phyloP scores from a whole-genome alignment of 208 protist genomes.

The Acanthamoeba polyphaga region DNA sequence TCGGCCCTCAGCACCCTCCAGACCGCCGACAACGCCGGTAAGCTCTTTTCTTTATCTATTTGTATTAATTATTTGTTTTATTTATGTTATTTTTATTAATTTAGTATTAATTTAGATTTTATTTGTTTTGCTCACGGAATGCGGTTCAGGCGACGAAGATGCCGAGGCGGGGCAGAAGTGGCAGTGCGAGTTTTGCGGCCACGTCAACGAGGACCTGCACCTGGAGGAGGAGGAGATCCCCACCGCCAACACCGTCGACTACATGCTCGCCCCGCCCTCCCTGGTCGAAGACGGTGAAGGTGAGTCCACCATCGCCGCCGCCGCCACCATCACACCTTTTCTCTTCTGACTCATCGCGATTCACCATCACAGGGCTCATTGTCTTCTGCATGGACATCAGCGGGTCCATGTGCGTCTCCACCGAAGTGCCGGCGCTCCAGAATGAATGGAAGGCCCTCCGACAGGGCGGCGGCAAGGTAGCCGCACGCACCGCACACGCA shows the following conservation, averaged over 20 bases:
- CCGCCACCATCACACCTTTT: too few species aligned
- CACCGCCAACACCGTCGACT: background rate
- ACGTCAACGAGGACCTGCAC: background rate
- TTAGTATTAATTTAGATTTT: too few species aligned
- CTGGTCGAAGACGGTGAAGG: background rate
- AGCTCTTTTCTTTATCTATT: too few species aligned
- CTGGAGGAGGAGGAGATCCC: conserved; percentile 68
- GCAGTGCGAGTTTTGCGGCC: conserved; percentile 35
- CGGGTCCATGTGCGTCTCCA: conserved; percentile 74
- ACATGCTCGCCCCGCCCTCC: conserved; percentile 55
- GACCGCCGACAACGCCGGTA: background rate
- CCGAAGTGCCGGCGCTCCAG: conserved; percentile 58
- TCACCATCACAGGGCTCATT: background rate
- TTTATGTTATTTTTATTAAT: too few species aligned
- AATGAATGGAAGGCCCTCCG: conserved; percentile 40
- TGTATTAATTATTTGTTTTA: too few species aligned
- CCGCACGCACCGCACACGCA: background rate
- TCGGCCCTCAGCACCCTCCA: background rate
- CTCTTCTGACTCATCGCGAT: too few species aligned
- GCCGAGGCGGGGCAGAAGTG: background rate
- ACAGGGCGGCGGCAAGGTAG: background rate
- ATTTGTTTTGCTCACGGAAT: too few species aligned
- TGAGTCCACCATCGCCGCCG: too few species aligned
- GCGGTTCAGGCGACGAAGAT: background rate
- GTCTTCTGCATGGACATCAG: conserved; percentile 46